These are phyloP conservation scores for Fusarium beomiforme DNA, from an alignment of 2,329 filamentous ascomycete genomes.

Conservation along the genomic window DNA sequence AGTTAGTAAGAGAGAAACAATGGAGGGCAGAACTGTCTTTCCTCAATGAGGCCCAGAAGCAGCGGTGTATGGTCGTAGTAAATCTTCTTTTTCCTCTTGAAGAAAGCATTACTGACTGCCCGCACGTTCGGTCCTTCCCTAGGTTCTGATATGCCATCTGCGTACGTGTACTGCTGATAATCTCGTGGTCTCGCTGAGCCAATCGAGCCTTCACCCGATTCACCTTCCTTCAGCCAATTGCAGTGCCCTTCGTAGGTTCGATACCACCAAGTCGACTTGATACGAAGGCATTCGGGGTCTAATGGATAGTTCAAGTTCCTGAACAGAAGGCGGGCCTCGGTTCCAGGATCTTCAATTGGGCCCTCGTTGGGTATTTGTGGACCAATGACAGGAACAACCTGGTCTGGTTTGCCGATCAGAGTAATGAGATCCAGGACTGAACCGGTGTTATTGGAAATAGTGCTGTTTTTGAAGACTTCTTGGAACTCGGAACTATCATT, in stretches of 20 bases:
- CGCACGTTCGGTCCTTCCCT: neutral
- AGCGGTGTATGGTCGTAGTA: neutral
- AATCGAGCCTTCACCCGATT: neutral
- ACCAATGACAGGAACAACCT: too few species aligned
- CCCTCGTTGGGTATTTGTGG: neutral
- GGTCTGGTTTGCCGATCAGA: neutral
- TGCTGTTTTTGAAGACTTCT: rapidly evolving
- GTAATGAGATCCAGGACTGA: rapidly evolving
- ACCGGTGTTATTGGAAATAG: rapidly evolving
- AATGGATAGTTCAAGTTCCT: neutral
- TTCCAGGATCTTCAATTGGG: rapidly evolving
- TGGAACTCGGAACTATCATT: rapidly evolving
- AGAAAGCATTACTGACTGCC: neutral
- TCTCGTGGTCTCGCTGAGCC: neutral
- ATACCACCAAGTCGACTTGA: neutral
- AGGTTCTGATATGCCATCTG: rapidly evolving
- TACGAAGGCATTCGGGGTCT: neutral
- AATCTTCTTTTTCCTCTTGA: neutral
- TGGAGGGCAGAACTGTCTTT: rapidly evolving
- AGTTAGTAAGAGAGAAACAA: rapidly evolving
- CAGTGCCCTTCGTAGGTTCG: neutral
- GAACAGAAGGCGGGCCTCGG: neutral
- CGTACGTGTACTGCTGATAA: neutral
- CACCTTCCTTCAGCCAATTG: neutral
- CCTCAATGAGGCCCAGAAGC: neutral